Percentiles rank a stretch among this genome's conserved stretches.
These are phyloP conservation scores for Tephrocybe sp. DNA, from an alignment of 768 basidiomycete species.

Conservation along the genomic window DNA sequence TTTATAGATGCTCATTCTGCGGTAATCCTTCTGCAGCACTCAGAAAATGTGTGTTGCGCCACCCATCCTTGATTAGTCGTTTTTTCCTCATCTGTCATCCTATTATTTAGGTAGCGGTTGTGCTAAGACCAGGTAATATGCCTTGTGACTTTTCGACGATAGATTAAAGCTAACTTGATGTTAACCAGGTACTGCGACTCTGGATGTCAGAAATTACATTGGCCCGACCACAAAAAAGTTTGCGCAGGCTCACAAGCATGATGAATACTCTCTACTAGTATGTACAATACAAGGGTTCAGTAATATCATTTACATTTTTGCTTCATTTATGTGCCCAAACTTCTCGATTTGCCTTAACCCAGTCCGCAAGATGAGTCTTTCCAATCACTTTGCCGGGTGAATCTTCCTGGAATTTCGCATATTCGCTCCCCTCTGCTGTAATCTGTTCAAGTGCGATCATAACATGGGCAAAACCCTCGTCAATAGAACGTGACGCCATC, in stretches of 20 bases:
- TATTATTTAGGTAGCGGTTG: constrained; percentile 21
- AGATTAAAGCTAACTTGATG: background rate
- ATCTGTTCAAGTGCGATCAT: constrained; percentile 2
- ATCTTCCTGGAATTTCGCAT: background rate
- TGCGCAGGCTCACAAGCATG: constrained; percentile 14
- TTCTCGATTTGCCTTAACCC: background rate
- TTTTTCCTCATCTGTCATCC: background rate
- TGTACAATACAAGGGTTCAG: no score
- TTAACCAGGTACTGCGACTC: constrained; percentile 41
- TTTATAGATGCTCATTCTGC: constrained; percentile 66
- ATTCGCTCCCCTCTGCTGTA: constrained; percentile 1
- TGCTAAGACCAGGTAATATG: constrained; percentile 22
- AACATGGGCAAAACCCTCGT: background rate
- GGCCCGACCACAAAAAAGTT: constrained; percentile 35
- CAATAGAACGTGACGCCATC: background rate
- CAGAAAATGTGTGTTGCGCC: constrained; percentile 40
- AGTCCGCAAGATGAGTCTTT: background rate
- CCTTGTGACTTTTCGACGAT: background rate
- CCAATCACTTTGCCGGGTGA: background rate
- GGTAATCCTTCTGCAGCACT: constrained; percentile 58
- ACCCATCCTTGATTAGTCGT: background rate
- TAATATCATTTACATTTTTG: no score
- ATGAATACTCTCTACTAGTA: background rate
- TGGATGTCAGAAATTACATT: constrained; percentile 36
- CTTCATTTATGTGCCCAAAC: background rate